Evolutionary conservation across 192 early-diverging fungal genomes (phyloP), one percentile per base, ranked within the genome.

Genomic region (Lobulomyces angularis): DNA sequence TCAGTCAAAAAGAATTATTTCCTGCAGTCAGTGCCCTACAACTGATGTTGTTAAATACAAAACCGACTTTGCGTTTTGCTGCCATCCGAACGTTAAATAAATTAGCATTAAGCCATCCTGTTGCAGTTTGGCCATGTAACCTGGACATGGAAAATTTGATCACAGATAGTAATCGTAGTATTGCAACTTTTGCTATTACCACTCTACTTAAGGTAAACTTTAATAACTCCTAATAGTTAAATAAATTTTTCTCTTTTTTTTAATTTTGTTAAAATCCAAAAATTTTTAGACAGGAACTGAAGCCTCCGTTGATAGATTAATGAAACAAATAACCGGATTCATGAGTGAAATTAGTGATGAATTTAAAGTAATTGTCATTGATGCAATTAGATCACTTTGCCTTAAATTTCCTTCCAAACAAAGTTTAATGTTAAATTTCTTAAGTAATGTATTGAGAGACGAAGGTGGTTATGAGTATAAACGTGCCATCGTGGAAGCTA

Each of bases 381-480:
- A 98, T 43, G 95, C 95, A 23, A 86, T 96, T 41, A 82, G 92
- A 37, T 83, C 88, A n/a, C 60, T 98, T 16, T 90, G 88, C 51
- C 71, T 91, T 53, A 94, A 96, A 61, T 98, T 96, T 70, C 95
- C 95, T 11, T 55, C 76, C 22, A 98, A 98, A 65, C 92, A 98
- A 53, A 66, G 68, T 21, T 58, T 86, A 31, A 95, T 98, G 82
- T 64, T 98, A 48, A 80, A 67, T 46, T 98, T 98, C 59, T 61
- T 98, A 56, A 78, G 84, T 24, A 80, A 82, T 35, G 83, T 92
- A 22, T 67, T 98, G 51, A 79, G 92, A 42, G 95, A 96, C 51
- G 95, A 98, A 50, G 95, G 95, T 36, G 92, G 92, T 1, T 95
- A 89, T 58, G 89, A 96, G 44, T 95, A 86, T 61, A 98, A 98